Evolutionary conservation across 495 filamentous ascomycete genomes (phyloP).

Genomic region (Staphylotrichum tortipilum): DNA sequence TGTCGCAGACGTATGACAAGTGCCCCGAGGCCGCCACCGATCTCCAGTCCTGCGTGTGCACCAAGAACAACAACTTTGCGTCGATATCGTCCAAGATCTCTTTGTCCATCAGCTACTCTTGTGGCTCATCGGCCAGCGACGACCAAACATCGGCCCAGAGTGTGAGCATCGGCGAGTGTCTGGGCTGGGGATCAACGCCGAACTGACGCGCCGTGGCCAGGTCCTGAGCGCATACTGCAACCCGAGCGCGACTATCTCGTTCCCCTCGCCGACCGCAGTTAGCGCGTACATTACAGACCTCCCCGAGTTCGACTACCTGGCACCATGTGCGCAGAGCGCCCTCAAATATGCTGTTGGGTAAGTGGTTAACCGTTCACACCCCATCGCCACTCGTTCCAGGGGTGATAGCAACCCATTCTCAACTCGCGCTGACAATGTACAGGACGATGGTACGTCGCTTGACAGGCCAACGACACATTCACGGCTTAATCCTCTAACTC

Average conservation of each 20-base stretch:
- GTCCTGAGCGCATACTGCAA: conserved; percentile 39
- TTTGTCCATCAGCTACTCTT: conserved; percentile 29
- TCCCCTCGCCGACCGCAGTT: conserved; percentile 33
- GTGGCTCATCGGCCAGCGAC: conserved; percentile 35
- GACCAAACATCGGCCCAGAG: conserved; percentile 36
- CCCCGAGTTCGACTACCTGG: conserved; percentile 32
- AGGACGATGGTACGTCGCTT: conserved; percentile 27
- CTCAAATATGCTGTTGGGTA: conserved; percentile 33
- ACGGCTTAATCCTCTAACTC: neutral
- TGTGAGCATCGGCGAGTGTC: conserved; percentile 14
- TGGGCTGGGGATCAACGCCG: neutral
- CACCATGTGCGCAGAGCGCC: conserved; percentile 34
- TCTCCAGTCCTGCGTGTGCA: conserved; percentile 42
- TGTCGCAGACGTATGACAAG: conserved; percentile 28
- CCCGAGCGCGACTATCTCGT: conserved; percentile 25
- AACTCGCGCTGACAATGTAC: conserved; percentile 9
- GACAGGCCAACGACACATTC: neutral
- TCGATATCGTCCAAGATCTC: conserved; percentile 33
- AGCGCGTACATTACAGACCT: conserved; percentile 41
- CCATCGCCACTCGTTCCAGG: neutral
- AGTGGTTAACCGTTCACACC: conserved; percentile 15
- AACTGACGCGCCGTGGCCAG: conserved; percentile 1
- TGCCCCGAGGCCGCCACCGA: conserved; percentile 34
- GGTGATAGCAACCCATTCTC: neutral
- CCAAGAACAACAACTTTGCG: conserved; percentile 38